phyloP scores from a whole-genome alignment of 768 basidiomycete species.

The Cystobasidium ongulense region DNA sequence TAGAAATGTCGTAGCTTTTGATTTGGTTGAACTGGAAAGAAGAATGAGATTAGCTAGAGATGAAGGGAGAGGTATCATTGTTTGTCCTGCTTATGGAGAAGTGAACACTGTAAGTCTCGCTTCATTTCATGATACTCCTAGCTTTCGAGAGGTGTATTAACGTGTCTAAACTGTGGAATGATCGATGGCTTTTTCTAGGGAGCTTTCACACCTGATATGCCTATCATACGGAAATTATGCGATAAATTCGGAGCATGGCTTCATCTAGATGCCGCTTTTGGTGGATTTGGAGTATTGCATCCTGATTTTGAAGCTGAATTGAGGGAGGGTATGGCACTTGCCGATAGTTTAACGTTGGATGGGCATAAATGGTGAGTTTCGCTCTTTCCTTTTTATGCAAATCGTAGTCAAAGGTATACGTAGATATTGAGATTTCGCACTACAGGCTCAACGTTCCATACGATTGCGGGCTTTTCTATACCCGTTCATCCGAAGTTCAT shows the following conservation, averaged over 20 bases:
- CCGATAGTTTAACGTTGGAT: slow-evolving; percentile 48
- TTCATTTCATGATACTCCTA: background rate
- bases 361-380: slow-evolving; percentile 41
- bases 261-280: slow-evolving; percentile 51
- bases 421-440: slow-evolving; percentile 1
- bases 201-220: slow-evolving; percentile 45
- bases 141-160: background rate
- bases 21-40: slow-evolving; percentile 43
- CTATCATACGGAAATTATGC: slow-evolving; percentile 44
- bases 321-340: slow-evolving; percentile 44
- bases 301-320: slow-evolving; percentile 43
- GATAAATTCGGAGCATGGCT: slow-evolving; percentile 47
- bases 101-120: slow-evolving; percentile 48
- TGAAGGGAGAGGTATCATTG: slow-evolving; percentile 41
- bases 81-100: slow-evolving; percentile 46
- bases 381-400: background rate
- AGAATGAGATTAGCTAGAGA: slow-evolving; percentile 41
- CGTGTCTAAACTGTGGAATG: background rate
- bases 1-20: slow-evolving; percentile 42
- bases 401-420: background rate
- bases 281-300: slow-evolving; percentile 47
- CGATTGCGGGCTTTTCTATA: slow-evolving; percentile 48
- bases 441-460: slow-evolving; percentile 49
- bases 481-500: slow-evolving; percentile 40
- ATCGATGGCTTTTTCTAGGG: slow-evolving; percentile 35